These are phyloP conservation scores for Diaporthe capsici DNA, from an alignment of 2,329 filamentous ascomycete genomes.

Conservation along the genomic window DNA sequence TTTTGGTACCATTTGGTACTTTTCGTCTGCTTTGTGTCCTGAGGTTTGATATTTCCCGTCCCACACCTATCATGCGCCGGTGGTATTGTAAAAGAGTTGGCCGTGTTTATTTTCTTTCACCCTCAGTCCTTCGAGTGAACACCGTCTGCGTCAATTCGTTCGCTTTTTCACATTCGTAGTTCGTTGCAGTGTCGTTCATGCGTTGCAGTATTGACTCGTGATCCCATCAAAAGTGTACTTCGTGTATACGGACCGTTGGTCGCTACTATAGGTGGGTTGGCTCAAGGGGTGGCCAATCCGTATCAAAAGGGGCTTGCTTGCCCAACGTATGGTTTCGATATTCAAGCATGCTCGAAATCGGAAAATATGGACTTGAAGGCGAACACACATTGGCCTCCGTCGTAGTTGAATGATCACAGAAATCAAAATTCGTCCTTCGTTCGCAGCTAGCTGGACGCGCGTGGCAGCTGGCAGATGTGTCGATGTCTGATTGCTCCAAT, in stretches of 20 bases:
- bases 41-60: conserved; percentile 9
- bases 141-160: conserved; percentile 1
- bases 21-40: background rate
- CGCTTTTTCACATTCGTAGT: conserved; percentile 11
- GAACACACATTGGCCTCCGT: background rate
- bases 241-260: background rate
- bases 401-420: background rate
- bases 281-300: background rate
- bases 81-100: background rate
- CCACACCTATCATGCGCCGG: conserved; percentile 10
- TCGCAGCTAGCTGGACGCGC: background rate
- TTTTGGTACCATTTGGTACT: conserved; percentile 7
- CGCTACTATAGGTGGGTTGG: background rate
- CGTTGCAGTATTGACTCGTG: conserved; percentile 9
- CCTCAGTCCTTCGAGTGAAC: background rate
- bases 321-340: conserved; percentile 20
- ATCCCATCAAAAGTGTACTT: background rate
- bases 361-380: conserved; percentile 16
- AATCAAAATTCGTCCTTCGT: background rate
- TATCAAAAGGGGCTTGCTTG: background rate
- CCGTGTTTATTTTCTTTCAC: conserved; percentile 2
- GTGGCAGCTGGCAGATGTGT: background rate
- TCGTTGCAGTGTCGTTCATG: conserved; percentile 29
- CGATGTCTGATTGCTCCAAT: background rate
- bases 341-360: background rate